Base-by-base conservation (phyloP, 1,284 basidiomycete genomes). In the Sanghuangporus sanghuang region DNA sequence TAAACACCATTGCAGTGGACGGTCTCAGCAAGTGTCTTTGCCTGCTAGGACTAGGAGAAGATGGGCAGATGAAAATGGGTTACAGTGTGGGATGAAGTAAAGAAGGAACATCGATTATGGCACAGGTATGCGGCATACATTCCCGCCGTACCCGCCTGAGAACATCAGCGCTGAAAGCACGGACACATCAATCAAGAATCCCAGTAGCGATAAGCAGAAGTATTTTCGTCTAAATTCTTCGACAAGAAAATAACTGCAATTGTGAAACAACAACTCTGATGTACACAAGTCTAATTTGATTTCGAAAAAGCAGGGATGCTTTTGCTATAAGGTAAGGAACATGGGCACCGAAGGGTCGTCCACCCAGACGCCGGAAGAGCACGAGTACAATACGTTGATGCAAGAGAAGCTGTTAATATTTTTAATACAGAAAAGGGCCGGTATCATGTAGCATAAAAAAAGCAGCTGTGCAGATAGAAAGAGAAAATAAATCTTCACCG, bases 1-100 rank as follows among this genome's bases (percentile, higher is more conserved):
- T 72, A 72, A 92, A 92, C 42, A 87, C 86, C 88, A 90, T 90
- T 67, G 11, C 12, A n/a, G 32, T 6, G 12, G 16, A n/a, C 50
- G 16, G 27, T 27, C 27, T 27, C 27, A 52, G n/a, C 12, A 52
- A 4, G n/a, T 52, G 9, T 11, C 27, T 16, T 27, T n/a, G 6
- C 44, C 44, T n/a, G 44, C 16, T n/a, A n/a, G 23, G n/a, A 5
- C 21, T 11, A 27, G 21, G 42, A 44, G 42, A 14, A 44, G n/a
- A 44, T 18, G 12, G n/a, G 42, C 18, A 44, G 42, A 44, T 14
- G n/a, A 35, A 11, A 14, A 27, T 27, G 50, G 9, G 5, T 9
- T n/a, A 23, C 21, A 52, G 23, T 52, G 50, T 52, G 50, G 50
- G 9, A 27, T 12, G 21, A 52, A 46, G 44, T 18, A 46, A 46